Conservation (phyloP, 495 filamentous ascomycete species). For the Apiosordaria backusii region DNA sequence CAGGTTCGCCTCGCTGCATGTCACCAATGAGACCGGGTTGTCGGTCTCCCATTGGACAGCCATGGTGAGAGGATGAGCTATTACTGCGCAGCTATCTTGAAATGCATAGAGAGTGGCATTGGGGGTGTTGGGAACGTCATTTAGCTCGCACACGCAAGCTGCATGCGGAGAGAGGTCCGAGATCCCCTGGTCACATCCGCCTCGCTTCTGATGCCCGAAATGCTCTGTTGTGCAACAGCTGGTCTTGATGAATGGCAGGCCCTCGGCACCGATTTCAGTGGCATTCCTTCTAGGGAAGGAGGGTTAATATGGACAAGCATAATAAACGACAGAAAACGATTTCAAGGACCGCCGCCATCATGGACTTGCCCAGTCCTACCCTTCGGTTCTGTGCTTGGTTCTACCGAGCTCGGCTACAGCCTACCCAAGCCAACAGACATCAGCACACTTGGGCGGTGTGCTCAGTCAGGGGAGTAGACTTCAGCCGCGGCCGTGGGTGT, state of each 20-base stretch:
- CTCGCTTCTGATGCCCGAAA: not conserved
- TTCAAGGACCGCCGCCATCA: too few species aligned
- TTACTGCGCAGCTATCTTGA: not conserved
- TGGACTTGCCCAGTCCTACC: not conserved
- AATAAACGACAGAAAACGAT: too few species aligned
- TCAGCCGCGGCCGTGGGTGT: conserved; percentile 10
- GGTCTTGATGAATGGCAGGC: not conserved
- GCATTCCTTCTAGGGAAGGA: not conserved
- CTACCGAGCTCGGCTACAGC: not conserved
- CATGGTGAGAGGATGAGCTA: not conserved
- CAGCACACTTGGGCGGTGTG: conserved; percentile 2
- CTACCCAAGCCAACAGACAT: not conserved
- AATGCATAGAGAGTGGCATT: not conserved
- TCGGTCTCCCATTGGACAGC: not conserved
- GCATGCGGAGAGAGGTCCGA: not conserved
- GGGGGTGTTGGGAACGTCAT: too few species aligned
- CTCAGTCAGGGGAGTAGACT: not conserved
- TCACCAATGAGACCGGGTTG: not conserved
- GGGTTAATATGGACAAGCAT: not conserved
- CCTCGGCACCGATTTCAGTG: not conserved
- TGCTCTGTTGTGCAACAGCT: not conserved
- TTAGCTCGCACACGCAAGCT: too few species aligned
- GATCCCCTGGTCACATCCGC: not conserved
- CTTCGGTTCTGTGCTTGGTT: not conserved
- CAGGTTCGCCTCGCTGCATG: not conserved